Conservation (phyloP, 768 basidiomycete species). For the Leccinum imitatum region DNA sequence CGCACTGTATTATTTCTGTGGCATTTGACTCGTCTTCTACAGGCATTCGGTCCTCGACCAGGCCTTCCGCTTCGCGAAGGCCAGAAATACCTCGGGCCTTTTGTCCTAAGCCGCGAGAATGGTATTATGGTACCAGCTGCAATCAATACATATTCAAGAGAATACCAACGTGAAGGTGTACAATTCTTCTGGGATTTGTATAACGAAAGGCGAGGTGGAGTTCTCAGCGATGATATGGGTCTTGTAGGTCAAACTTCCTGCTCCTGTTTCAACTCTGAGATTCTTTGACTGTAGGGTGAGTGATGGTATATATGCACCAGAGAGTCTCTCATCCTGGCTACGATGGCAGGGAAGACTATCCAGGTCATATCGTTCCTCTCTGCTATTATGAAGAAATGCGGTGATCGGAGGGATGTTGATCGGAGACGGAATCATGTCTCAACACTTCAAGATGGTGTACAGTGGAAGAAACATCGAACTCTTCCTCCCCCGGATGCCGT, state of each 20-base stretch:
- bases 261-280: background rate
- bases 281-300: conserved; percentile 27
- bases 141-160: conserved; percentile 85
- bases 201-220: conserved; percentile 63
- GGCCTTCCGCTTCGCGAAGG: conserved; percentile 48
- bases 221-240: conserved; percentile 98
- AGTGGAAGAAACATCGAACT: conserved; percentile 51
- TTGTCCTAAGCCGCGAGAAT: conserved; percentile 49
- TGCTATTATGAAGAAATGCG: conserved; percentile 86
- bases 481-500: conserved; percentile 65
- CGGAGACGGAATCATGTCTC: conserved; percentile 71
- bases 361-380: conserved; percentile 89
- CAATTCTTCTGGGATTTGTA: conserved; percentile 79
- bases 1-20: background rate
- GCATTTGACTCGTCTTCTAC: conserved; percentile 1
- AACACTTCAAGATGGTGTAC: conserved; percentile 54
- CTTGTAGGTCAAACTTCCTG: conserved; percentile 41
- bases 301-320: background rate
- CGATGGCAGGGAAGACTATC: conserved; percentile 79
- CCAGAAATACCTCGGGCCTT: conserved; percentile 43
- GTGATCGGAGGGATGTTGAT: conserved; percentile 58
- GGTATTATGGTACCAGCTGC: conserved; percentile 57
- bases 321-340: conserved; percentile 2
- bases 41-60: conserved; percentile 52
- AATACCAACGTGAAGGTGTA: conserved; percentile 88